These are phyloP conservation scores for Vanderwaltozyma tropicalis DNA, from an alignment of 805 yeast genomes.

Conservation along the genomic window DNA sequence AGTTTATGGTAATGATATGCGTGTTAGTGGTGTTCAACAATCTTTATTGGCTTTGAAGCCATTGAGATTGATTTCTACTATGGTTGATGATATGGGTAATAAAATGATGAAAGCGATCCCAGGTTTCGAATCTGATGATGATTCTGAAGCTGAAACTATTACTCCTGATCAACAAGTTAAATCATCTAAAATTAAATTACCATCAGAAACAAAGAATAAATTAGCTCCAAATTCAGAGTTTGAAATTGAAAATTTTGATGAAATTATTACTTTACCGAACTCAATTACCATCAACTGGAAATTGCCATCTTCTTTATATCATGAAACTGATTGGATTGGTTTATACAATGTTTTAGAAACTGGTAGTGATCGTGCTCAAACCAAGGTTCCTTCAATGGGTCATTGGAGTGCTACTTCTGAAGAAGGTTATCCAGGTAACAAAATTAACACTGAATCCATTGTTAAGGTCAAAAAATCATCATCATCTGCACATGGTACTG, in stretches of 20 bases:
- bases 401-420: slow-evolving; percentile 48
- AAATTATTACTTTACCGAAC: slow-evolving; percentile 27
- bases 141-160: neutral
- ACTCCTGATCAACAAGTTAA: neutral
- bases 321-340: slow-evolving; percentile 65
- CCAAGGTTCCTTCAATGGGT: slow-evolving; percentile 52
- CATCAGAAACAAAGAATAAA: slow-evolving; percentile 1
- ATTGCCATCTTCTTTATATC: slow-evolving; percentile 37
- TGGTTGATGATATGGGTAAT: slow-evolving; percentile 33
- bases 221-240: slow-evolving; percentile 22
- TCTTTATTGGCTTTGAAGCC: slow-evolving; percentile 30
- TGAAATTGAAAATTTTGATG: slow-evolving; percentile 19
- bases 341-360: slow-evolving; percentile 55
- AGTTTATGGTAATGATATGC: slow-evolving; percentile 58
- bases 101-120: slow-evolving; percentile 11
- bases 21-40: slow-evolving; percentile 43
- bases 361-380: slow-evolving; percentile 42
- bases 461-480: slow-evolving; percentile 7
- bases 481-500: slow-evolving; percentile 32
- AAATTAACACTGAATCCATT: slow-evolving; percentile 4
- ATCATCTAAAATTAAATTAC: slow-evolving; percentile 1
- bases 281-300: slow-evolving; percentile 47
- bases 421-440: slow-evolving; percentile 24
- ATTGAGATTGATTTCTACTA: slow-evolving; percentile 27
- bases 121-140: slow-evolving; percentile 1